Evolutionary conservation across 805 yeast genomes (phyloP).

Genomic region (Saturnispora silvae): DNA sequence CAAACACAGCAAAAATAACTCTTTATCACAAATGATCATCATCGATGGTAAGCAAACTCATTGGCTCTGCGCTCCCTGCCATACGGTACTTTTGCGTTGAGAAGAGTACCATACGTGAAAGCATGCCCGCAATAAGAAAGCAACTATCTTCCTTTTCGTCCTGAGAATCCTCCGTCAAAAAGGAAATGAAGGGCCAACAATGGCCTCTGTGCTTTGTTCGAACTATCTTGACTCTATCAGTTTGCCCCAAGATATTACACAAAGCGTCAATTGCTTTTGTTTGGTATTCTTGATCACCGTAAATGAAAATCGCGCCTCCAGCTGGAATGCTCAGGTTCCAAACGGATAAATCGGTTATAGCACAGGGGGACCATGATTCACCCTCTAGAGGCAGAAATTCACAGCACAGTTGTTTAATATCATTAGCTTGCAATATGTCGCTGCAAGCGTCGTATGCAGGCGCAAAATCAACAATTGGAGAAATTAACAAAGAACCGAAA

Average conservation of each 20-base stretch:
- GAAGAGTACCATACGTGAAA: slow-evolving; percentile 37
- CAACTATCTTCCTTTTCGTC: slow-evolving; percentile 35
- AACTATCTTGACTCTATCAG: slow-evolving; percentile 27
- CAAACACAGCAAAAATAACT: neutral
- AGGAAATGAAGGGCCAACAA: slow-evolving; percentile 38
- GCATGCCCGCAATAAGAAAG: slow-evolving; percentile 27
- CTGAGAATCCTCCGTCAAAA: slow-evolving; percentile 31
- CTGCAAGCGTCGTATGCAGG: too few relatives aligned
- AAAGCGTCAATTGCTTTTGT: slow-evolving; percentile 29
- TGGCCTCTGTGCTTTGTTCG: slow-evolving; percentile 30
- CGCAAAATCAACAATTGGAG: slow-evolving; percentile 19
- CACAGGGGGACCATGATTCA: slow-evolving; percentile 19
- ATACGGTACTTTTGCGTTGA: slow-evolving; percentile 23
- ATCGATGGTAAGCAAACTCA: slow-evolving; percentile 27
- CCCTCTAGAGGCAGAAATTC: slow-evolving; percentile 3
- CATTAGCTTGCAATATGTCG: slow-evolving; percentile 12
- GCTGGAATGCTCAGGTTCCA: slow-evolving; percentile 35
- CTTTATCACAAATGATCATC: slow-evolving; percentile 18
- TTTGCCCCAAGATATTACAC: slow-evolving; percentile 16
- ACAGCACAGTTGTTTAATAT: slow-evolving; percentile 12
- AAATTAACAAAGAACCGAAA: slow-evolving; percentile 19
- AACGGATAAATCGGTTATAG: slow-evolving; percentile 20
- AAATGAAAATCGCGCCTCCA: slow-evolving; percentile 31
- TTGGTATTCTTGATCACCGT: slow-evolving; percentile 34
- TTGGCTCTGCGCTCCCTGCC: slow-evolving; percentile 20